These are phyloP conservation scores for Hypoxylon sp. DNA, from an alignment of 2,329 filamentous ascomycete genomes.

Conservation along the genomic window DNA sequence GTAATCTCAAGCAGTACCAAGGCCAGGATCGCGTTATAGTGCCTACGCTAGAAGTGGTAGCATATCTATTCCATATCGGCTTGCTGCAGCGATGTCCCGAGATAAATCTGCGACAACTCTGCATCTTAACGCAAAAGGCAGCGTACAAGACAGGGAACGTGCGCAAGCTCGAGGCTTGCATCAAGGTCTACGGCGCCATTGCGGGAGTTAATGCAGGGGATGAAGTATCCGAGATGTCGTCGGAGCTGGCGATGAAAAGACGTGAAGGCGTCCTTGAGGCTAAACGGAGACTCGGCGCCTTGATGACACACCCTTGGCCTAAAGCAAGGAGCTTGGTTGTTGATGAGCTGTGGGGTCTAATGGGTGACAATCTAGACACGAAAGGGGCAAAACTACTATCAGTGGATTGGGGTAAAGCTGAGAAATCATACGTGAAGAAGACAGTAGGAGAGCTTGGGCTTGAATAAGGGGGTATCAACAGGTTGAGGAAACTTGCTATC, in stretches of 20 bases:
- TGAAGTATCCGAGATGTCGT: slow-evolving; percentile 6
- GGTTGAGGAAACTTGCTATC: not conserved
- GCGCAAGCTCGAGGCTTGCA: slow-evolving; percentile 82
- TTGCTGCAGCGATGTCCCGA: slow-evolving; percentile 60
- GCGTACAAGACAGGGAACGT: slow-evolving; percentile 89
- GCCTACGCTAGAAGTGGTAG: slow-evolving; percentile 81
- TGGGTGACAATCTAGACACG: slow-evolving; percentile 50
- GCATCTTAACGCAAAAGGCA: slow-evolving; percentile 80
- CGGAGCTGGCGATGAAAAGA: slow-evolving; percentile 50
- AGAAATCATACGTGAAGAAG: slow-evolving; percentile 62
- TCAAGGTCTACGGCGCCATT: slow-evolving; percentile 83
- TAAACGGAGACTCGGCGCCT: slow-evolving; percentile 76
- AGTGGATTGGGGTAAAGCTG: slow-evolving; percentile 71
- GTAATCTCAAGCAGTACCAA: slow-evolving; percentile 68
- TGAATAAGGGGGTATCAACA: slow-evolving; percentile 37
- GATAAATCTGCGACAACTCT: slow-evolving; percentile 70
- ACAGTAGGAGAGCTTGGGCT: slow-evolving; percentile 63
- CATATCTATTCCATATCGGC: slow-evolving; percentile 80
- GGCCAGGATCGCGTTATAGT: slow-evolving; percentile 79
- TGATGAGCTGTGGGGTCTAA: slow-evolving; percentile 71
- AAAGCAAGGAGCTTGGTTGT: slow-evolving; percentile 74
- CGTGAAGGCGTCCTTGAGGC: slow-evolving; percentile 68
- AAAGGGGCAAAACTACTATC: slow-evolving; percentile 61
- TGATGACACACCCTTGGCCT: slow-evolving; percentile 88
- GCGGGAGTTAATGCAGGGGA: slow-evolving; percentile 55